phyloP scores from a whole-genome alignment of 2,329 filamentous ascomycete species.

The Hypoxylon sp. region DNA sequence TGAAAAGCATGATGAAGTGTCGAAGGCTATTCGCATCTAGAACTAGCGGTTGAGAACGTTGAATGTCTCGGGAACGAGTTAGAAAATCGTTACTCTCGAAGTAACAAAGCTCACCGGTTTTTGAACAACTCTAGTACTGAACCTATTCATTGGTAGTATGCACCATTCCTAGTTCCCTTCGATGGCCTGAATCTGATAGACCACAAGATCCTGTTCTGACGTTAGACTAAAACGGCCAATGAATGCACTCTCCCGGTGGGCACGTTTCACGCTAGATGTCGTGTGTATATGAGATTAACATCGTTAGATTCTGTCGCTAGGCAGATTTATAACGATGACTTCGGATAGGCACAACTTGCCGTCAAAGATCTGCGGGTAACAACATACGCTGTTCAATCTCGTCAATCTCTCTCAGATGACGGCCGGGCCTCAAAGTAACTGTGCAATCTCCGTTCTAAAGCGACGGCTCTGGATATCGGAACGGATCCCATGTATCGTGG shows the following conservation, averaged over 20 bases:
- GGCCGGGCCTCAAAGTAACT: neutral
- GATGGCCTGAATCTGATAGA: neutral
- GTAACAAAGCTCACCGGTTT: conserved; percentile 17
- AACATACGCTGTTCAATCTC: conserved; percentile 8
- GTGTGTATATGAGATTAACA: conserved; percentile 1
- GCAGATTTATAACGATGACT: conserved; percentile 9
- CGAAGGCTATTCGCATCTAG: conserved; percentile 16
- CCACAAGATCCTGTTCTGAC: conserved; percentile 4
- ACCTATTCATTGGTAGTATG: neutral
- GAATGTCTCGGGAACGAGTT: conserved; percentile 6
- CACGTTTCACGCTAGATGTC: conserved; percentile 21
- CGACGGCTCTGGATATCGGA: conserved; percentile 12
- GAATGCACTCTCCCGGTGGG: conserved; percentile 15
- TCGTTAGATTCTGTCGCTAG: conserved; percentile 5
- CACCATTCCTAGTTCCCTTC: neutral
- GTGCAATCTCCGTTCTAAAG: neutral
- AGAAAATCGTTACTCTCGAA: conserved; percentile 6
- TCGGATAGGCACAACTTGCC: conserved; percentile 5
- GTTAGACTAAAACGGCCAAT: conserved; percentile 7
- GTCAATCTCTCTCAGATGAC: conserved; percentile 4
- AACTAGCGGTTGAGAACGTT: neutral
- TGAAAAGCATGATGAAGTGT: neutral
- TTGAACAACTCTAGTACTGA: neutral
- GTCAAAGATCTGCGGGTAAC: conserved; percentile 7
- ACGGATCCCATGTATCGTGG: neutral